Conservation (phyloP, 495 filamentous ascomycete genomes). For the Neohortaea acidophila region DNA sequence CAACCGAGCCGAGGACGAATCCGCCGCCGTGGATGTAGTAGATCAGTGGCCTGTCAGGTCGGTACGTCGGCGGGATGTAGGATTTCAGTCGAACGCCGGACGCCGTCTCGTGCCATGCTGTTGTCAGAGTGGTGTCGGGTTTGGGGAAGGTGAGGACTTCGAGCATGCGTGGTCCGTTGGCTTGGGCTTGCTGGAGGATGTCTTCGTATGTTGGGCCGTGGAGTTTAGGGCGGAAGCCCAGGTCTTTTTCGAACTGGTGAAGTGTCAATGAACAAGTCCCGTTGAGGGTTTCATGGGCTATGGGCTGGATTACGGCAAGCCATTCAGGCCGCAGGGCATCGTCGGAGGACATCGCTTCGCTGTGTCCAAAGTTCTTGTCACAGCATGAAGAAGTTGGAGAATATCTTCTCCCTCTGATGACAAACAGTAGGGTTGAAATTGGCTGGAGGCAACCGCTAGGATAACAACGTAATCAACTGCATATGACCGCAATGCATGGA, state of each 20-base stretch:
- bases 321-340: neutral
- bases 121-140: neutral
- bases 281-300: neutral
- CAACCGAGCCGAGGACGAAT: slow-evolving; percentile 25
- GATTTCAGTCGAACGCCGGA: neutral
- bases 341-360: too few relatives aligned
- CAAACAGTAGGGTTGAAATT: too few relatives aligned
- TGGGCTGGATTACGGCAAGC: neutral
- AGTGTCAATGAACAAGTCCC: neutral
- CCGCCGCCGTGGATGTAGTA: slow-evolving; percentile 31
- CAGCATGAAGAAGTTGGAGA: too few relatives aligned
- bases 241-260: neutral
- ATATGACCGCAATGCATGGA: too few relatives aligned
- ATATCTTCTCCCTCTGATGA: too few relatives aligned
- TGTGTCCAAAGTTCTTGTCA: too few relatives aligned
- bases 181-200: neutral
- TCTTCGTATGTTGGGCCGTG: slow-evolving; percentile 1
- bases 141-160: neutral
- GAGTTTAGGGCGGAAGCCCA: neutral
- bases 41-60: slow-evolving; percentile 20
- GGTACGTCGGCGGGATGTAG: neutral
- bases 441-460: too few relatives aligned
- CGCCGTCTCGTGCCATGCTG: neutral
- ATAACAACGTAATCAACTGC: too few relatives aligned
- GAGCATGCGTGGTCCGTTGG: neutral